These are phyloP conservation scores for Cutaneotrichosporon sp. DNA, from an alignment of 1,284 basidiomycete genomes.

Conservation along the genomic window DNA sequence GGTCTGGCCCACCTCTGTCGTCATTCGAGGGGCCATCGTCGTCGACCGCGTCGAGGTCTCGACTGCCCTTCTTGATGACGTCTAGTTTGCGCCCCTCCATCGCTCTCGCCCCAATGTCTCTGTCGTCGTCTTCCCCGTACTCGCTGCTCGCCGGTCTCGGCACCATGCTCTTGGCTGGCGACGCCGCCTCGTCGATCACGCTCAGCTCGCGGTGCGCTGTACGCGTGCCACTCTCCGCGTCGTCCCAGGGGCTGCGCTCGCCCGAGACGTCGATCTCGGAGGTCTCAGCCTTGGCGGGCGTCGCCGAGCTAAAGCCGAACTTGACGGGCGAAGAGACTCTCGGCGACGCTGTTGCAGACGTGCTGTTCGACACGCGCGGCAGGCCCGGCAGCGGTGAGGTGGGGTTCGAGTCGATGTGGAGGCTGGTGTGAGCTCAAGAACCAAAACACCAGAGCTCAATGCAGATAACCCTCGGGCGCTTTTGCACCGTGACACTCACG, in stretches of 20 bases:
- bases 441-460: too few species aligned
- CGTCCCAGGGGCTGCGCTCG: slow-evolving; percentile 31
- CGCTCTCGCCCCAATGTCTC: neutral
- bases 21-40: slow-evolving; percentile 16
- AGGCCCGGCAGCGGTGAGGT: slow-evolving; percentile 41
- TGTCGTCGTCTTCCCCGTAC: neutral
- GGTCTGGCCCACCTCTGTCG: slow-evolving; percentile 3
- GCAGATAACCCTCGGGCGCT: too few species aligned
- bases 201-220: slow-evolving; percentile 48
- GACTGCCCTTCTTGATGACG: neutral
- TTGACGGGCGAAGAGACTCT: slow-evolving; percentile 27
- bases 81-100: neutral
- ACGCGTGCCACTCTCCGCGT: slow-evolving; percentile 24
- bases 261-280: slow-evolving; percentile 33
- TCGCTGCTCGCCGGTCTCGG: neutral
- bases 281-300: slow-evolving; percentile 15
- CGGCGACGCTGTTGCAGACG: slow-evolving; percentile 23
- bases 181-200: slow-evolving; percentile 46
- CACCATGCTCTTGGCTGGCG: slow-evolving; percentile 1
- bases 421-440: slow-evolving; percentile 15
- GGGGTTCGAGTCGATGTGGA: slow-evolving; percentile 38
- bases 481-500: slow-evolving; percentile 63
- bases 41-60: neutral
- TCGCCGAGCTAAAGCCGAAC: slow-evolving; percentile 24
- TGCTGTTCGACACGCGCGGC: slow-evolving; percentile 31